Percentiles rank a stretch among this genome's conserved stretches.
phyloP scores from a whole-genome alignment of 805 yeast species.

The Lipomyces mesembrius region DNA sequence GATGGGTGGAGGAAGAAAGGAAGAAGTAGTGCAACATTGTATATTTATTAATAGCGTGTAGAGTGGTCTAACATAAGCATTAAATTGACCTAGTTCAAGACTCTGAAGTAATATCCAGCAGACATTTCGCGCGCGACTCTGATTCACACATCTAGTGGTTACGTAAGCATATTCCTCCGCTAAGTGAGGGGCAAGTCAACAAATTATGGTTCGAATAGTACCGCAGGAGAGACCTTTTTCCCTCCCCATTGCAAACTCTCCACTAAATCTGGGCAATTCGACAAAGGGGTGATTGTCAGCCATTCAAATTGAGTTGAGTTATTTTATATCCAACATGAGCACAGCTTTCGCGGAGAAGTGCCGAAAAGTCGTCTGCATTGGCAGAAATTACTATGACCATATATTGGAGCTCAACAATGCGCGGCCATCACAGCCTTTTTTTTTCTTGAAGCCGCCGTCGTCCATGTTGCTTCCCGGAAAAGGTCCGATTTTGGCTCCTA shows the following conservation, averaged over 20 bases:
- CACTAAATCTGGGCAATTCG: background rate
- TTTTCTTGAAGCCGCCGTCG: conserved; percentile 87
- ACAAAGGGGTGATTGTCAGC: background rate
- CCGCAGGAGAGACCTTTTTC: background rate
- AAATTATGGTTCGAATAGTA: no score
- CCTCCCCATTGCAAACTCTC: background rate
- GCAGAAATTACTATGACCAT: conserved; percentile 97
- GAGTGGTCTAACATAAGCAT: background rate
- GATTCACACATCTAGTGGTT: no score
- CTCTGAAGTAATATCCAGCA: no score
- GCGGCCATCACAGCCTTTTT: conserved; percentile 85
- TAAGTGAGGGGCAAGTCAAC: no score
- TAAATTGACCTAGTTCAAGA: no score
- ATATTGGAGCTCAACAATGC: conserved; percentile 84
- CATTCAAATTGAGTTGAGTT: background rate
- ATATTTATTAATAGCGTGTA: conserved; percentile 2
- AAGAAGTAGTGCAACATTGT: conserved; percentile 1
- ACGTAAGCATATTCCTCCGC: no score
- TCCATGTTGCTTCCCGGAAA: conserved; percentile 65
- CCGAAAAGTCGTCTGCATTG: conserved; percentile 84
- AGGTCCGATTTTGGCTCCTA: conserved; percentile 84
- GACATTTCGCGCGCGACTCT: no score
- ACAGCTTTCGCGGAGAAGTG: conserved; percentile 33
- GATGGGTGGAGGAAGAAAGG: conserved; percentile 27
- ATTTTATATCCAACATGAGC: conserved; percentile 17